Base-by-base conservation (phyloP, 2,329 filamentous ascomycete genomes). In the Teratosphaeria pseudoeucalypti region DNA sequence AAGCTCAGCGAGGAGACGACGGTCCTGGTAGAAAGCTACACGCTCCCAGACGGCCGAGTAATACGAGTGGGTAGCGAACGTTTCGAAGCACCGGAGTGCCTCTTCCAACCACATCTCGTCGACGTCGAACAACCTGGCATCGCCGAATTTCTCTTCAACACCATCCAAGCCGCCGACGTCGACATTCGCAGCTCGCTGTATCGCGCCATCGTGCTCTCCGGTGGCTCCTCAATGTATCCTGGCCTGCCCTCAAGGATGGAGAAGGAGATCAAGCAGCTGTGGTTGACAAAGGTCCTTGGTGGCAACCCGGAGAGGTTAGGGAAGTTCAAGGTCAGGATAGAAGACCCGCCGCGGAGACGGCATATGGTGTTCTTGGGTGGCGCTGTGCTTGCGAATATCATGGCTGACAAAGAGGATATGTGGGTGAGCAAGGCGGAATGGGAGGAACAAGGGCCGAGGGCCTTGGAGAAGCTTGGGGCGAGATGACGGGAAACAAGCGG, bases 311-410 rank as follows among this genome's bases (percentile, higher is more conserved):
- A 97, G 77, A 85, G 94, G 66, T 76, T 99, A 71, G 90, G 85
- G 70, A 99, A 97, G 85, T 99, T 99, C 83, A 99, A 97, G 84
- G 92, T 99, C 66, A 85, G 94, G 75, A 97, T 99, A 80, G 94
- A 99, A 76, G 94, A 99, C 75, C 94, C 94, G 57, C 94, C 94
- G 37, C 84, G 94, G 77, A 85, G 94, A 78, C 84, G 92, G 76
- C 94, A 99, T 80, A 97, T 99, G 92, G 94, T 99, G n/a, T 97
- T 99, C 82, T 78, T 99, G 59, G 94, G 94, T 60, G 94, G 94
- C 68, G 94, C 94, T 29, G 94, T 99, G 63, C 80, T 99, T 70
- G 94, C 94, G 68, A 97, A 97, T 74, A 95, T 99, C 75, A 97
- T 99, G 88, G 92, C 94, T 54, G 92, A 97, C 78, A 97, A 96